Conservation (phyloP, 495 filamentous ascomycete species). For the Alectoria sarmentosa region DNA sequence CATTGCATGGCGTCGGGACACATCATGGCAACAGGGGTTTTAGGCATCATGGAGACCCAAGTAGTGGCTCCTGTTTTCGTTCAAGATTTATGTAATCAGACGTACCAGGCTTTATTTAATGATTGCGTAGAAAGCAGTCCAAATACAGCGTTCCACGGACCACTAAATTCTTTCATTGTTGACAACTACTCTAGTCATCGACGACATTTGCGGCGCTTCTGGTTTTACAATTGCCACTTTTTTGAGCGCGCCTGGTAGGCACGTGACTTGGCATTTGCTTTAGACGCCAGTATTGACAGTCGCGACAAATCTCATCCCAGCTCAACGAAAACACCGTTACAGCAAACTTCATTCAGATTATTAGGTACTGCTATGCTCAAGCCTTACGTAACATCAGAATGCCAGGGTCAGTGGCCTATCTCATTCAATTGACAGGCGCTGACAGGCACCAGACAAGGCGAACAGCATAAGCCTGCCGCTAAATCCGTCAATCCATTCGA, state of each 20-base stretch:
- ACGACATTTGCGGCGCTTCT: not conserved
- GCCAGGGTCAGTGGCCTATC: constrained; percentile 39
- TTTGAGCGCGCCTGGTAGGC: no score
- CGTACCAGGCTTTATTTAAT: not conserved
- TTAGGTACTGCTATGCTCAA: constrained; percentile 5
- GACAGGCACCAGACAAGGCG: constrained; percentile 57
- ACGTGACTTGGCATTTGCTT: constrained; percentile 9
- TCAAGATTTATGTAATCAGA: not conserved
- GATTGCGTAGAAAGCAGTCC: not conserved
- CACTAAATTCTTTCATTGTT: not conserved
- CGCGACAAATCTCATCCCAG: not conserved
- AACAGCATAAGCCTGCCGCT: constrained; percentile 56
- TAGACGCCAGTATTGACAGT: not conserved
- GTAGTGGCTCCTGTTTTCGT: not conserved
- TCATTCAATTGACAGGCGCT: constrained; percentile 14
- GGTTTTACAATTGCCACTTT: no score
- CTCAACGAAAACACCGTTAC: not conserved
- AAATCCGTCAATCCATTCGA: constrained; percentile 67
- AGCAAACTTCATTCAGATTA: not conserved
- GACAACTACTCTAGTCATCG: no score
- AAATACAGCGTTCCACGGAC: not conserved
- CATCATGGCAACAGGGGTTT: not conserved
- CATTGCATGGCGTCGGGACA: constrained; percentile 13
- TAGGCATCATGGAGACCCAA: not conserved
- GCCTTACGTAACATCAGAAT: constrained; percentile 25